Base-by-base conservation (phyloP, 2,329 filamentous ascomycete genomes). In the Botrytis deweyae region DNA sequence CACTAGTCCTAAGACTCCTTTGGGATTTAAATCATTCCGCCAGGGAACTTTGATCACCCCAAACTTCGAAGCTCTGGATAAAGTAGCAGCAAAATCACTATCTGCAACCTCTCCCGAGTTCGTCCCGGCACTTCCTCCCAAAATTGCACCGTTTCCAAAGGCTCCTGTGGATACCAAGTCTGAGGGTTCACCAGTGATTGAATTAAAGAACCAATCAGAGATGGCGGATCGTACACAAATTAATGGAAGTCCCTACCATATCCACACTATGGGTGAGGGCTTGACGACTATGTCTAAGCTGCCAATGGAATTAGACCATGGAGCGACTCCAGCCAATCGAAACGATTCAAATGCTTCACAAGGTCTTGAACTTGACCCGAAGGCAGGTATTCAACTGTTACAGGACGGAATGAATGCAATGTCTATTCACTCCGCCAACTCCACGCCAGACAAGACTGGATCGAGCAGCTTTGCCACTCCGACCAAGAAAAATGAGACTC, bases 91-190 rank as follows among this genome's bases (percentile, higher is more conserved):
- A 40, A 69, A 72, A 22, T n/a, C 63, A n/a, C 46, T 75, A 29
- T 72, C 40, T 69, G 69, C 72, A 46, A 63, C 68, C 18, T 74
- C 71, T 16, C 38, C 71, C 20, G 71, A 46, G 25, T 75, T 75
- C 38, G 40, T 75, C 12, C 73, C 72, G 4, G 36, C 65, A 12
- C 25, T 33, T 67, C 67, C 38, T 18, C 33, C 25, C 33, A 38
- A 52, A 12, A 46, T 38, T 7, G 8, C 44, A 12, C 22, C 61
- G 5, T 42, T 58, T 20, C 36, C 20, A 29, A n/a, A 55, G 36
- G 18, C 18, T 33, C 29, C 16, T 49, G 36, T 6, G 33, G 25
- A 69, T 44, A 33, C 12, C 52, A 65, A 20, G 6, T 58, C 38
- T 29, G 36, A 10, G 7, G 20, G 18, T 44, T n/a, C n/a, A 9